Evolutionary conservation across 1,284 basidiomycete species (phyloP).

Genomic region (Moesziomyces sp.): DNA sequence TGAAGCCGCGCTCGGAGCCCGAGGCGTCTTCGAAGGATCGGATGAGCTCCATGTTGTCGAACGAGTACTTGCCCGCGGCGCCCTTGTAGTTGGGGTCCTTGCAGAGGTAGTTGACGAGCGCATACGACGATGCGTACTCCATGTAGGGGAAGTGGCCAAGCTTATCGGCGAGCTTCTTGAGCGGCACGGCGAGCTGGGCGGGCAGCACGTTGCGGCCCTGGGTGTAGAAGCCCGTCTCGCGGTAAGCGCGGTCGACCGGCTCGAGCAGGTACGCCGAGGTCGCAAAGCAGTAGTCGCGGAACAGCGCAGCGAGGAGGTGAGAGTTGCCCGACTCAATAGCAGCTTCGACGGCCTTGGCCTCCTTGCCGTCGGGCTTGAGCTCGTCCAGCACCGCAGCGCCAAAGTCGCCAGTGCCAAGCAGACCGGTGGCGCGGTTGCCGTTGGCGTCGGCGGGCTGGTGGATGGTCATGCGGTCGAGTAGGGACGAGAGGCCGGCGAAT

Average conservation of each 20-base stretch:
- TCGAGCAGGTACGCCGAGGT: constrained; percentile 64
- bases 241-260: constrained; percentile 55
- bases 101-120: constrained; percentile 57
- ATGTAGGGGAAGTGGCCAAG: constrained; percentile 62
- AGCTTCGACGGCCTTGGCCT: constrained; percentile 42
- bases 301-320: constrained; percentile 62
- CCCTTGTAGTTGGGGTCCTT: constrained; percentile 38
- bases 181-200: constrained; percentile 51
- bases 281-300: constrained; percentile 63
- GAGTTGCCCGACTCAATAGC: constrained; percentile 44
- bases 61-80: constrained; percentile 46
- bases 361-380: constrained; percentile 36
- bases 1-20: constrained; percentile 59
- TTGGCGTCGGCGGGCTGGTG: constrained; percentile 49
- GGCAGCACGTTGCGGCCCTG: constrained; percentile 54
- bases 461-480: constrained; percentile 64
- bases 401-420: constrained; percentile 61
- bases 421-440: constrained; percentile 49
- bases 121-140: constrained; percentile 62
- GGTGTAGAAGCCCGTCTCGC: constrained; percentile 55
- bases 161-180: constrained; percentile 58
- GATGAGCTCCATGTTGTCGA: constrained; percentile 64
- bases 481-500: constrained; percentile 50
- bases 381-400: constrained; percentile 59
- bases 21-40: constrained; percentile 59